Evolutionary conservation across 805 yeast species (phyloP), one percentile per base, ranked within the genome.

Genomic region (Barnettozyma vustinii): DNA sequence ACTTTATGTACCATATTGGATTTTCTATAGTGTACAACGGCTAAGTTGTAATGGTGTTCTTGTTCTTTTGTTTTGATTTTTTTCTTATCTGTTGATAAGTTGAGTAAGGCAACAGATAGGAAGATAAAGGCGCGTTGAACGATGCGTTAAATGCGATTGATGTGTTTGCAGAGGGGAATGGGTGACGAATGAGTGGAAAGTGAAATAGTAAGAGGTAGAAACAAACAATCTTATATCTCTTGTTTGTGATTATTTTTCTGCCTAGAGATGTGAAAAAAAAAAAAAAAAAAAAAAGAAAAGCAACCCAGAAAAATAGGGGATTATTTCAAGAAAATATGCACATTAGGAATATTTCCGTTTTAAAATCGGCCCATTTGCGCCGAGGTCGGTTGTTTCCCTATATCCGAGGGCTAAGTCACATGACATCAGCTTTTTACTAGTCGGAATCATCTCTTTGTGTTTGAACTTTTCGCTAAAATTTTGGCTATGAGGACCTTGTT

Each of bases 251-350:
- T 39, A 7, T 20, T 19, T 39, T 23, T 15, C 15, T 20, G 27
- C 21, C 27, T 7, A 10, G 12, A 4, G 6, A 39, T 3, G 12
- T 9, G 10, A 39, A 21, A 39, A 39, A 25, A 40, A 25, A 7
- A 23, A 23, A 40, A 23, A 39, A 25, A 40, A 25, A 7, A 23
- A 23, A 40, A 23, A 40, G 35, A 26, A 26, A 26, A 25, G 43
- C 32, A 40, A 40, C 35, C 6, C 5, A 40, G 7, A 26, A 37
- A 55, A 51, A 36, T 56, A 59, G 35, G 35, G 25, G 35, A 25
- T 6, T 18, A 20, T 9, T 4, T 5, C 21, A 7, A 18, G n/a
- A 37, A 37, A 37, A 37, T 33, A 33, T n/a, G 12, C 37, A 33
- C 4, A 33, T 33, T n/a, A 9, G 37, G 37, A 7, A 15, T n/a